Conservation (phyloP, 345 rosid species). For the Kandelia obovata region DNA sequence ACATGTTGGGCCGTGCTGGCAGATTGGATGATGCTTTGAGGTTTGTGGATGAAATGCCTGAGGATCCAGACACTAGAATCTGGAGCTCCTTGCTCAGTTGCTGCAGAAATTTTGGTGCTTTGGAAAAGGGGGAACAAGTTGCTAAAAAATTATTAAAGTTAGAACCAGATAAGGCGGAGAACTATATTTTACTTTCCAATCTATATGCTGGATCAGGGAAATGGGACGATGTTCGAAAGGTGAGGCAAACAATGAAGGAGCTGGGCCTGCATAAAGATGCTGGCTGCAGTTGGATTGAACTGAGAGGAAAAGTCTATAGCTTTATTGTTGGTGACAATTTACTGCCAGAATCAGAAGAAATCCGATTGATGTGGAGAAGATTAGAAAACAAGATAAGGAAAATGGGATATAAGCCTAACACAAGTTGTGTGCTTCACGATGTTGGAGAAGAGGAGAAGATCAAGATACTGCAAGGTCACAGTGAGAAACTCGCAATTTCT, state of each 20-base stretch:
- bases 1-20: constrained; percentile 71
- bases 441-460: constrained; percentile 50
- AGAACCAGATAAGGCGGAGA: constrained; percentile 56
- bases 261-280: constrained; percentile 51
- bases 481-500: constrained; percentile 56
- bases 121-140: constrained; percentile 49
- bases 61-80: constrained; percentile 52
- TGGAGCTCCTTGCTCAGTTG: constrained; percentile 73
- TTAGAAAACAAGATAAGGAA: constrained; percentile 39
- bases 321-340: constrained; percentile 39
- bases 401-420: constrained; percentile 51
- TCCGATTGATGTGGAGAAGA: constrained; percentile 35
- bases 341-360: constrained; percentile 28
- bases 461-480: constrained; percentile 42
- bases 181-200: constrained; percentile 59
- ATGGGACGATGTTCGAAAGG: constrained; percentile 57
- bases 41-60: constrained; percentile 49
- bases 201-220: constrained; percentile 49
- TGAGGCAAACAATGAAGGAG: constrained; percentile 53
- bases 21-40: constrained; percentile 43
- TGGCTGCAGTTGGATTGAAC: constrained; percentile 74
- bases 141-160: constrained; percentile 46
- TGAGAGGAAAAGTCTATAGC: constrained; percentile 47
- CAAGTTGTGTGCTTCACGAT: constrained; percentile 52
- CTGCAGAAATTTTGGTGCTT: constrained; percentile 42